Base-by-base conservation (phyloP, 805 yeast genomes). In the Starmerella sirachaensis region DNA sequence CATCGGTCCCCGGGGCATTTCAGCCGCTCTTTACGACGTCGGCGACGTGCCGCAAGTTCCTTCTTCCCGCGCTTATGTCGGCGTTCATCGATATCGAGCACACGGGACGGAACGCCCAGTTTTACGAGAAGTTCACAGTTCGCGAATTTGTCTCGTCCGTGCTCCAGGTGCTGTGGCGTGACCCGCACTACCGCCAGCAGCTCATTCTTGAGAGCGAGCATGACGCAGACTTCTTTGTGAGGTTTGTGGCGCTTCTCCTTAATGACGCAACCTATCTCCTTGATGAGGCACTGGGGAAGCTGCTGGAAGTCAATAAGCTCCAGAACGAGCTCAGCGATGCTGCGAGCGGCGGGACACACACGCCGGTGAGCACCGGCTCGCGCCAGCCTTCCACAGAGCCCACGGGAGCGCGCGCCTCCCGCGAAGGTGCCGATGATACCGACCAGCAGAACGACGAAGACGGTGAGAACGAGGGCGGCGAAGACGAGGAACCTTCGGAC, bases 11-110 rank as follows among this genome's bases (percentile, higher is more conserved):
- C 5, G 98, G 97, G 0, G 78, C 78, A 43, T 72, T 85, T 70
- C 65, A 76, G 44, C 66, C 67, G 5, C 65, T 78, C 6, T 75
- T 84, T 57, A 75, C 69, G 49, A 62, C 73, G 9, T 76, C 84
- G 50, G 68, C 70, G 37, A 51, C 78, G 17, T 78, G 84, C 2
- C 60, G 63, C 21, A 64, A 75, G 26, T 74, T 85, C 55, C 56
- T 91, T 45, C 63, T 91, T 40, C 85, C 82, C 52, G 80, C 94
- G 1, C 66, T 91, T 40, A 68, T 91, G 59, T 93, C 84, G 51
- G 80, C 85, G 45, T 91, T 88, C 57, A 94, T 91, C 24, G 83
- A 82, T 68, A 86, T 88, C 35, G 99, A 91, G 57, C 85, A 82
- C 53, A 91, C 98, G 0, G 98, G 98, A 8, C 79, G 95, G 2